Base-by-base conservation (phyloP, 2,329 filamentous ascomycete genomes). In the Aspergillus sojae region DNA sequence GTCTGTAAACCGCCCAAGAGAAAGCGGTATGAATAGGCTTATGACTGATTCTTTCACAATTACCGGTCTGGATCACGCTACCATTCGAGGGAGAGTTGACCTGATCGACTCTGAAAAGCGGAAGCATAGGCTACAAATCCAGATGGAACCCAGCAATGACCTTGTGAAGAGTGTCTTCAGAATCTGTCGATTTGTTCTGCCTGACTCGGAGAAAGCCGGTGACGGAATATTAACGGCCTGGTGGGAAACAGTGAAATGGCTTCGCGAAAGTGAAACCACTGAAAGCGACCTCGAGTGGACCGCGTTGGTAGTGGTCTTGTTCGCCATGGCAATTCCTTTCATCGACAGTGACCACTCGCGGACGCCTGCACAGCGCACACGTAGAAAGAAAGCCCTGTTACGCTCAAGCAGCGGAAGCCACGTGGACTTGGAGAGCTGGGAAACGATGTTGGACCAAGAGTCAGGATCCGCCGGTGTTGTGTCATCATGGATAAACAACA, bases 181-280 rank as follows among this genome's bases (percentile, higher is more conserved):
- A 36, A 79, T 87, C 19, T 90, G 89, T 71, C 85, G 85, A 62
- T 88, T 89, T 66, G 84, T 91, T 39, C 75, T 93, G 32, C 86
- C 87, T 7, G 80, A 86, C 23, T 81, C 83, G 0, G 82, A 85
- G 46, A 77, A 78, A 62, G 77, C 86, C 79, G 64, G 89, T 81
- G 79, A 91, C 82, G 81, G 82, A 30, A 78, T 93, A 11, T 79
- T 91, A 62, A 84, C 88, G 11, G 87, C 85, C 2, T 94, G 91
- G 90, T 91, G 91, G 85, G 89, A 92, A 72, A 83, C 87, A 23
- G 85, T 91, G 77, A 86, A 88, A 65, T 94, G 91, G 91, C 80
- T 92, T 46, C 79, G 80, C 45, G 67, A 77, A 12, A 83, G 84
- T 61, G 80, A 83, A 4, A 77, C 83, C 4, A 72, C 80, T 9